Conservation (phyloP, 2,329 filamentous ascomycete species). For the Phaeomoniella chlamydospora region DNA sequence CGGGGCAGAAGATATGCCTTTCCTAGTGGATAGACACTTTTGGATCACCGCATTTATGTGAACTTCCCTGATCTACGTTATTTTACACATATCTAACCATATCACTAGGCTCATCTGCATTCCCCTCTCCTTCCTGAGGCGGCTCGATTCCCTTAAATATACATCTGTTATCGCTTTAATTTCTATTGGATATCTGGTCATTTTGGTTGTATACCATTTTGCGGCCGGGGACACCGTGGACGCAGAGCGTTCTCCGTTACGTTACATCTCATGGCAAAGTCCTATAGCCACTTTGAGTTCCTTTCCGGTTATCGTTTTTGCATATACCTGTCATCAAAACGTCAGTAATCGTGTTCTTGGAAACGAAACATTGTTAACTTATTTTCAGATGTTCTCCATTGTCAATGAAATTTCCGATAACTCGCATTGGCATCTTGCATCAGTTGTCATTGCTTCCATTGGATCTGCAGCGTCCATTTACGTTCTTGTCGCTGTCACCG, state of each 20-base stretch:
- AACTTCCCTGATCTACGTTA: slow-evolving; percentile 12
- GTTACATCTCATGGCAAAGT: slow-evolving; percentile 65
- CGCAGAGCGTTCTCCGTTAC: slow-evolving; percentile 50
- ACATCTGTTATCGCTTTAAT: slow-evolving; percentile 83
- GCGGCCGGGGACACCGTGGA: slow-evolving; percentile 55
- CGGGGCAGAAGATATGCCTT: slow-evolving; percentile 48
- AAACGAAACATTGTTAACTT: neutral
- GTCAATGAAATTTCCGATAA: slow-evolving; percentile 86
- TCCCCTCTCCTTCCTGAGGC: slow-evolving; percentile 78
- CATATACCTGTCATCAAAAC: slow-evolving; percentile 99
- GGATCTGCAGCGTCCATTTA: slow-evolving; percentile 80
- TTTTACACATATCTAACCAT: slow-evolving; percentile 8
- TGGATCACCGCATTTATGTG: slow-evolving; percentile 97
- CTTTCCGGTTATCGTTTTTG: slow-evolving; percentile 91
- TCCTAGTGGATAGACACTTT: slow-evolving; percentile 79
- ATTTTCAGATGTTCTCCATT: slow-evolving; percentile 83
- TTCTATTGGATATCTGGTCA: slow-evolving; percentile 85
- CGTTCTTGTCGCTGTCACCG: slow-evolving; percentile 81
- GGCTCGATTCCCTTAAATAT: slow-evolving; percentile 92
- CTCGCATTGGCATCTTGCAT: slow-evolving; percentile 61
- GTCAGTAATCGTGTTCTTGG: neutral
- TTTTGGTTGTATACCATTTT: slow-evolving; percentile 89
- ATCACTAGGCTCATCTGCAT: slow-evolving; percentile 66
- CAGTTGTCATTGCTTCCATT: slow-evolving; percentile 70
- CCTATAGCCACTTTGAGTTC: slow-evolving; percentile 66